Percentiles rank a stretch among this genome's conserved stretches.
phyloP scores from a whole-genome alignment of 2,329 filamentous ascomycete species.

The Alternaria solani region DNA sequence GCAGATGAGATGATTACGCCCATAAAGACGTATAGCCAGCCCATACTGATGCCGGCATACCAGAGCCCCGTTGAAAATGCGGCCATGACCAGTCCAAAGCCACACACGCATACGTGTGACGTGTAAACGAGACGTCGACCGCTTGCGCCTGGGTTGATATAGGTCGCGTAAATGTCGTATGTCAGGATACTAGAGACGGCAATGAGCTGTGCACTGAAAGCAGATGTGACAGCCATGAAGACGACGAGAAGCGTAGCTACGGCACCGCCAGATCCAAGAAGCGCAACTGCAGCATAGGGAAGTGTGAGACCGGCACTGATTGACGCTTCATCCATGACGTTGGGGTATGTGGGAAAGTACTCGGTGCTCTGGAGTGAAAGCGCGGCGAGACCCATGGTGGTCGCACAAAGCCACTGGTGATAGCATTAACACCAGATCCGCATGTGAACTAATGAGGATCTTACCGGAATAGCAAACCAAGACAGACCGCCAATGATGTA shows the following conservation, averaged over 20 bases:
- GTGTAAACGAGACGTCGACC: constrained; percentile 81
- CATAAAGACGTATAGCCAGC: constrained; percentile 89
- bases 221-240: constrained; percentile 59
- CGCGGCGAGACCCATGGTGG: constrained; percentile 56
- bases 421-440: background rate
- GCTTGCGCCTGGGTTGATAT: constrained; percentile 78
- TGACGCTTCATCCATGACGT: constrained; percentile 33
- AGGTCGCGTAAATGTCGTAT: constrained; percentile 85
- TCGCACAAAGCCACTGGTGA: constrained; percentile 54
- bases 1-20: constrained; percentile 87
- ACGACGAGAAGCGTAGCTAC: constrained; percentile 50
- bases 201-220: constrained; percentile 57
- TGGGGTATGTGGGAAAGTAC: constrained; percentile 55
- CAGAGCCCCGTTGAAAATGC: constrained; percentile 76
- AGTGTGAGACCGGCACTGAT: constrained; percentile 42
- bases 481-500: constrained; percentile 53
- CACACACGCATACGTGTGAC: constrained; percentile 74
- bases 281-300: constrained; percentile 43
- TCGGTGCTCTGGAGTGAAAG: constrained; percentile 53
- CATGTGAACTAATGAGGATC: background rate
- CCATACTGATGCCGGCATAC: constrained; percentile 65
- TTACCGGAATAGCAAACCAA: constrained; percentile 58
- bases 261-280: constrained; percentile 44
- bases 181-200: constrained; percentile 86
- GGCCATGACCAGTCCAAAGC: constrained; percentile 82